Percentiles rank a stretch among this genome's conserved stretches.
phyloP scores from a whole-genome alignment of 768 basidiomycete species.

The Lentinula guzmanii region DNA sequence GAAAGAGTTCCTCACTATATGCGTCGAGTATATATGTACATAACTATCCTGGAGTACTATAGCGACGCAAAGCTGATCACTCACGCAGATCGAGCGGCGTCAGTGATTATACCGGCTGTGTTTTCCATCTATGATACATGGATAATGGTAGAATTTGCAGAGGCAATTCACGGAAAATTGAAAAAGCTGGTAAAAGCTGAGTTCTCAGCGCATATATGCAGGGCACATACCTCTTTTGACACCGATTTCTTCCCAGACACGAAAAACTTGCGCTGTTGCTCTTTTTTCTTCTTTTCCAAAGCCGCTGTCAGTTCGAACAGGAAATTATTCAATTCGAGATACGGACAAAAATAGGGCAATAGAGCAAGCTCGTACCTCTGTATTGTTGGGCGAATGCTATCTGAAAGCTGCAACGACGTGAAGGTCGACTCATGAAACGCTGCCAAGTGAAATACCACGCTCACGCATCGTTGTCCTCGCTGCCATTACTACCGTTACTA shows the following conservation, averaged over 20 bases:
- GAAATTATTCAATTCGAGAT: neutral
- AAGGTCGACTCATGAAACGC: too few relatives aligned
- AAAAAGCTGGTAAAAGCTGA: neutral
- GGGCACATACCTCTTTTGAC: neutral
- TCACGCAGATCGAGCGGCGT: neutral
- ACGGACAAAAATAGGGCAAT: neutral
- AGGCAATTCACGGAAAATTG: neutral
- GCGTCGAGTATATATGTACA: too few relatives aligned
- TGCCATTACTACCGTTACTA: slow-evolving; percentile 1
- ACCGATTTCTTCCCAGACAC: neutral
- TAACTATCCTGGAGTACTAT: neutral
- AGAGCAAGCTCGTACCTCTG: neutral
- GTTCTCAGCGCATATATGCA: neutral
- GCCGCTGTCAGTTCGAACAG: neutral
- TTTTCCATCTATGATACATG: neutral
- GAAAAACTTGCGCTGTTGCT: slow-evolving; percentile 1
- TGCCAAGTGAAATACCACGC: neutral
- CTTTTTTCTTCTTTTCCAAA: slow-evolving; percentile 5
- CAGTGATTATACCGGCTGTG: neutral
- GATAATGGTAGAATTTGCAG: too few relatives aligned
- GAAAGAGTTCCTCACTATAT: slow-evolving; percentile 1
- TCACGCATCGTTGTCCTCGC: neutral
- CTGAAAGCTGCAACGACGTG: neutral
- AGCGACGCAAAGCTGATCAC: neutral
- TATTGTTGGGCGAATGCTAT: neutral